phyloP scores from a whole-genome alignment of 169 alveolate genomes.

The Plasmodium ovale region DNA sequence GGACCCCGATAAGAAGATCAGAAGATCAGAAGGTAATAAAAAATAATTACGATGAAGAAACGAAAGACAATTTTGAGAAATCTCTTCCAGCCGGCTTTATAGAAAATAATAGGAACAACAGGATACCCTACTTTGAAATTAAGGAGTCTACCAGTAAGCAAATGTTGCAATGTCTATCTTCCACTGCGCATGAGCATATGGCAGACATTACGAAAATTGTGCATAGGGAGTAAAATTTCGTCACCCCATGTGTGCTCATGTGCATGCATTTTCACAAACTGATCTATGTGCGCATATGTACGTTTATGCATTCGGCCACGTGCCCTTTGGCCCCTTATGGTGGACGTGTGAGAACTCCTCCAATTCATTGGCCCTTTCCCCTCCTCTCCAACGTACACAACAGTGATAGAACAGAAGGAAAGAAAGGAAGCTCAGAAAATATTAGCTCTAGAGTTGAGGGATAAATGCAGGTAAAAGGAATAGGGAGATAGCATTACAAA shows the following conservation, averaged over 20 bases:
- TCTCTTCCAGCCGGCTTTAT: slow-evolving; percentile 65
- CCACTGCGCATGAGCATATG: too few species aligned
- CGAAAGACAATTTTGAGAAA: slow-evolving; percentile 68
- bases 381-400: too few species aligned
- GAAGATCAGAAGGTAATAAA: slow-evolving; percentile 71
- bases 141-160: slow-evolving; percentile 67
- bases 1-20: slow-evolving; percentile 78
- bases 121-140: slow-evolving; percentile 70
- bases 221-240: too few species aligned
- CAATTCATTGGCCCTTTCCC: too few species aligned
- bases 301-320: too few species aligned
- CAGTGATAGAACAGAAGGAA: slow-evolving; percentile 74
- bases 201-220: too few species aligned
- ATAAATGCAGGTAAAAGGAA: slow-evolving; percentile 67
- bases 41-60: slow-evolving; percentile 70
- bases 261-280: too few species aligned
- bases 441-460: slow-evolving; percentile 65
- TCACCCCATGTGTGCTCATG: too few species aligned
- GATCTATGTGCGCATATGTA: too few species aligned
- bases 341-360: too few species aligned
- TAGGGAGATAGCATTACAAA: background rate
- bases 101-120: slow-evolving; percentile 74
- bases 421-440: slow-evolving; percentile 73
- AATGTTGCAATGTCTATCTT: too few species aligned
- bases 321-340: too few species aligned